A percentile compares a stretch with the other conserved stretches of the same genome.
phyloP scores from a whole-genome alignment of 495 filamentous ascomycete genomes.

The Amniculicola lignicola region DNA sequence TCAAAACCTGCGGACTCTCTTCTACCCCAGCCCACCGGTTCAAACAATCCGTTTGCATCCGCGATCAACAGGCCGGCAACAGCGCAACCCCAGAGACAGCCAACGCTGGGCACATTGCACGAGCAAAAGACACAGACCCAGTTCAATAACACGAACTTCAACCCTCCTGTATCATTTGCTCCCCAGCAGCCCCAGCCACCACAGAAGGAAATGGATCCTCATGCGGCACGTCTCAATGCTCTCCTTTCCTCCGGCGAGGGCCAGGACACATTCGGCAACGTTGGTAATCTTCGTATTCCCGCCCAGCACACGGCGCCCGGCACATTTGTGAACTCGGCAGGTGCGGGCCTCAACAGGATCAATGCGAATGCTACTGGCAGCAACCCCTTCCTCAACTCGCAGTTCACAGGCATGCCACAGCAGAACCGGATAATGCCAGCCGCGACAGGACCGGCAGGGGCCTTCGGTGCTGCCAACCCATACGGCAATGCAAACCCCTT shows the following conservation, averaged over 20 bases:
- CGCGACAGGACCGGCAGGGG: constrained; percentile 70
- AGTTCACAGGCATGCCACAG: constrained; percentile 78
- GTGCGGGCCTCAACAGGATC: constrained; percentile 65
- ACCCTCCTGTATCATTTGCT: constrained; percentile 37
- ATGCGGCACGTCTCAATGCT: constrained; percentile 84
- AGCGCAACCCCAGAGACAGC: constrained; percentile 33
- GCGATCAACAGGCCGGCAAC: constrained; percentile 47
- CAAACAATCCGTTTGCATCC: constrained; percentile 91
- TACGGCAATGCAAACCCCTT: constrained; percentile 57
- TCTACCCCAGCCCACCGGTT: constrained; percentile 73
- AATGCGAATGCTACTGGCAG: constrained; percentile 71
- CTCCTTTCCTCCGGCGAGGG: constrained; percentile 84
- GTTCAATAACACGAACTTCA: constrained; percentile 44
- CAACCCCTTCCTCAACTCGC: constrained; percentile 83
- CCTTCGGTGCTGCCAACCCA: constrained; percentile 48
- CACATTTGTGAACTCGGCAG: constrained; percentile 93
- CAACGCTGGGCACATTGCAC: constrained; percentile 59
- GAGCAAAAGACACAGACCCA: constrained; percentile 44
- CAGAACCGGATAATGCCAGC: constrained; percentile 59
- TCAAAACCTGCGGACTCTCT: constrained; percentile 48
- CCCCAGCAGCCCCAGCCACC: constrained; percentile 42
- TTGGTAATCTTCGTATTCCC: constrained; percentile 89
- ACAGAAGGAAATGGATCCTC: constrained; percentile 60
- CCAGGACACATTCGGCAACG: constrained; percentile 95
- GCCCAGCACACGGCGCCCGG: constrained; percentile 96